These are phyloP conservation scores for Salix purpurea DNA, from an alignment of 345 rosid genomes.

Conservation along the genomic window DNA sequence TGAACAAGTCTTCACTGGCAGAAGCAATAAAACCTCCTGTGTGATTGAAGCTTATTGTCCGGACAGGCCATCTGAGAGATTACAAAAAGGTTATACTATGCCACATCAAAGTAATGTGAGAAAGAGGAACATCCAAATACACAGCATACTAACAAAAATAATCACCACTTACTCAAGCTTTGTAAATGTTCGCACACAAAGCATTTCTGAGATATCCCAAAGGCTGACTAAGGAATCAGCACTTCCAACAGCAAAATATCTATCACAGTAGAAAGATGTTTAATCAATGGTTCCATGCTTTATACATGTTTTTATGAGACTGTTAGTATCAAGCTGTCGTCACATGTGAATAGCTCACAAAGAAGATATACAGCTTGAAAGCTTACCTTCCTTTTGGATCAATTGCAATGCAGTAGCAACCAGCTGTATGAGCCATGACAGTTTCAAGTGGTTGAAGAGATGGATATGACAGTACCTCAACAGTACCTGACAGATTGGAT, in stretches of 20 bases:
- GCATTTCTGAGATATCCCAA: constrained; percentile 95
- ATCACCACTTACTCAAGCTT: constrained; percentile 73
- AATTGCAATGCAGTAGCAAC: constrained; percentile 95
- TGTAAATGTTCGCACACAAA: constrained; percentile 78
- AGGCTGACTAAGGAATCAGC: constrained; percentile 98
- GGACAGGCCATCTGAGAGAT: constrained; percentile 77
- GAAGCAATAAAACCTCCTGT: constrained; percentile 87
- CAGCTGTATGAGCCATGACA: constrained; percentile 93
- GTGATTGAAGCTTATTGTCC: constrained; percentile 86
- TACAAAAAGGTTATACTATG: neutral
- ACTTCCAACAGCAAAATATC: constrained; percentile 98
- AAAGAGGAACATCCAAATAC: neutral
- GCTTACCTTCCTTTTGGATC: constrained; percentile 88
- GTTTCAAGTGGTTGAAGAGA: constrained; percentile 75
- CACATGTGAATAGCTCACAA: neutral
- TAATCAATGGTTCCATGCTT: neutral
- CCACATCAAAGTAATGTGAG: neutral
- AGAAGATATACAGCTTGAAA: constrained; percentile 6
- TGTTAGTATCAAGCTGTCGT: neutral
- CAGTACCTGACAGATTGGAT: constrained; percentile 59
- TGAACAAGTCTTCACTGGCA: constrained; percentile 89
- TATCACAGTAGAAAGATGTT: constrained; percentile 20
- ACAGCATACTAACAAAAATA: neutral
- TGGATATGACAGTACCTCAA: constrained; percentile 83
- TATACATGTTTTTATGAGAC: neutral